These are phyloP conservation scores for Teratosphaeria viscida DNA, from an alignment of 2,329 filamentous ascomycete genomes.

Conservation along the genomic window DNA sequence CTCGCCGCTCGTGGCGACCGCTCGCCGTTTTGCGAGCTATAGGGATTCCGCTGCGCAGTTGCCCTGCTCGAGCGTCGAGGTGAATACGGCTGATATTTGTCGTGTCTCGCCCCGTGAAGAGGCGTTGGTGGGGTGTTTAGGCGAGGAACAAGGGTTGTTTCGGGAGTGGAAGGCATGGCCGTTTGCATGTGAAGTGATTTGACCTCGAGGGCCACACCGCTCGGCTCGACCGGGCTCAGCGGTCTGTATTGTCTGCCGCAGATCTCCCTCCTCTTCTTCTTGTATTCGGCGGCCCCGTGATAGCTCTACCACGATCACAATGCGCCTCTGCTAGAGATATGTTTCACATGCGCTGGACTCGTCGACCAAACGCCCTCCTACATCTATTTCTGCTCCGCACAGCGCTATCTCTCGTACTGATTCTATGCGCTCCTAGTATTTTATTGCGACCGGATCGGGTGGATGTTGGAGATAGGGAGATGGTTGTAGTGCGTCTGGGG, in stretches of 20 bases:
- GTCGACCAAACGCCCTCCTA: background rate
- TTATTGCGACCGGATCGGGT: background rate
- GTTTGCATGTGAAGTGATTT: background rate
- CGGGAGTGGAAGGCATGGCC: slow-evolving; percentile 7
- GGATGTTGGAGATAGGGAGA: background rate
- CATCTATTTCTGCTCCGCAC: background rate
- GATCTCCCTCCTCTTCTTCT: background rate
- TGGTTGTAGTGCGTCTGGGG: background rate
- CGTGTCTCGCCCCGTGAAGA: slow-evolving; percentile 51
- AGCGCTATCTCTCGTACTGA: background rate
- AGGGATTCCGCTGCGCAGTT: slow-evolving; percentile 35
- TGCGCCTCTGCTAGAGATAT: background rate
- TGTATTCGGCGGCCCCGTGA: background rate
- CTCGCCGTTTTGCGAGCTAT: slow-evolving; percentile 27
- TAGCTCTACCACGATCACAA: background rate
- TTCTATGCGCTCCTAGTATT: background rate
- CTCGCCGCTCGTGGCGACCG: slow-evolving; percentile 7
- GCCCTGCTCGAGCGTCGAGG: slow-evolving; percentile 18
- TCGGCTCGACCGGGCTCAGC: too few species aligned
- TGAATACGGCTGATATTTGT: slow-evolving; percentile 63
- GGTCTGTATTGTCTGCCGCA: background rate
- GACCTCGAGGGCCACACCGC: background rate
- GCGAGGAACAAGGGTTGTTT: slow-evolving; percentile 38
- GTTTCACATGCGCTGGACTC: background rate
- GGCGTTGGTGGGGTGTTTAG: slow-evolving; percentile 60